A percentile compares a stretch with the other conserved stretches of the same genome.
Evolutionary conservation across 257 asterid genomes (phyloP).

Genomic region (Rhazya stricta): DNA sequence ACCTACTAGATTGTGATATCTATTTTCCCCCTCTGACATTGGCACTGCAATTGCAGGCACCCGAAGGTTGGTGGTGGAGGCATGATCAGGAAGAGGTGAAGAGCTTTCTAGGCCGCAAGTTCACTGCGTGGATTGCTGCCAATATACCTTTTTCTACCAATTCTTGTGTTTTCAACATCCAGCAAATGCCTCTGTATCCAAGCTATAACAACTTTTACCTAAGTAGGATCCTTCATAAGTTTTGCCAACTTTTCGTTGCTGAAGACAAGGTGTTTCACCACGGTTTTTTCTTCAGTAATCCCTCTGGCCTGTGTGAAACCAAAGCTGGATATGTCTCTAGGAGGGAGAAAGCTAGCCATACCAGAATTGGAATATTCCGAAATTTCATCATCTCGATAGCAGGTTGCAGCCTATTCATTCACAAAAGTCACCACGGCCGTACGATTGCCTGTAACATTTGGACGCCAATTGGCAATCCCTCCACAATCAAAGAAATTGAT

Average conservation of each 20-base stretch:
- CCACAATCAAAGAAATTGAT: conserved; percentile 31
- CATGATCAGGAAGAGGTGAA: conserved; percentile 20
- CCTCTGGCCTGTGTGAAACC: conserved; percentile 12
- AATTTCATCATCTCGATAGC: conserved; percentile 4
- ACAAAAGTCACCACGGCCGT: conserved; percentile 25
- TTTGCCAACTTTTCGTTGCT: conserved; percentile 24
- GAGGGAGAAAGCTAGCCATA: conserved; percentile 20
- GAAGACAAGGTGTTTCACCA: conserved; percentile 27
- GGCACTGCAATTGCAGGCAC: conserved; percentile 13
- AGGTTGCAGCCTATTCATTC: conserved; percentile 26
- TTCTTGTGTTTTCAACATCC: not conserved
- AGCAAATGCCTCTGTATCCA: conserved; percentile 33
- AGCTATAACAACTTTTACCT: conserved; percentile 42
- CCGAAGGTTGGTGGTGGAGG: conserved; percentile 26
- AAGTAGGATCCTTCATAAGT: conserved; percentile 30
- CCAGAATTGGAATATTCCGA: conserved; percentile 6
- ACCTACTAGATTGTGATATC: conserved; percentile 12
- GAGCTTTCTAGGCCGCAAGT: conserved; percentile 24
- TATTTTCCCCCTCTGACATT: not conserved
- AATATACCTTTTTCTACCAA: not conserved
- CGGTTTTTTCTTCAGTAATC: conserved; percentile 12
- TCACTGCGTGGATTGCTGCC: conserved; percentile 30
- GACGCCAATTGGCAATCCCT: conserved; percentile 28
- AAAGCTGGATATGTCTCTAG: conserved; percentile 13
- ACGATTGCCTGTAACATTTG: conserved; percentile 28